These are phyloP conservation scores for Bryoglossum gracile DNA, from an alignment of 495 filamentous ascomycete species.

Conservation along the genomic window DNA sequence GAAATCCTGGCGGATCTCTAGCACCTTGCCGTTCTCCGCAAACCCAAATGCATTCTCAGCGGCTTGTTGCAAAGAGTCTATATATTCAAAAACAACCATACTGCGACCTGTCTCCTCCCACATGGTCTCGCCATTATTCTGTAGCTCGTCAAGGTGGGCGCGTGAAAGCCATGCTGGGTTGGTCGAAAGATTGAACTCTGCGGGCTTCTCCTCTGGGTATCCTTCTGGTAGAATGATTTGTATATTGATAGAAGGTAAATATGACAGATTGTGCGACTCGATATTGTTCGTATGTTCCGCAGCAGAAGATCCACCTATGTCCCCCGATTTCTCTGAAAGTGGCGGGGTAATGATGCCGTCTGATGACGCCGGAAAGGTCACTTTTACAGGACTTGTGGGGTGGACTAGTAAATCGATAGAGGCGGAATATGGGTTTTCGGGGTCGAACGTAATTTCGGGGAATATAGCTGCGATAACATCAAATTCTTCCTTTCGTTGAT, in stretches of 20 bases:
- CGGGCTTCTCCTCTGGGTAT: conserved; percentile 66
- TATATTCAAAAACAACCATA: conserved; percentile 75
- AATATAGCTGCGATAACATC: conserved; percentile 81
- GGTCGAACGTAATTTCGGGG: conserved; percentile 67
- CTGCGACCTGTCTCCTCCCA: conserved; percentile 81
- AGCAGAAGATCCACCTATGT: conserved; percentile 3
- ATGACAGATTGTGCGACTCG: conserved; percentile 58
- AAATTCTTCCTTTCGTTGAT: conserved; percentile 64
- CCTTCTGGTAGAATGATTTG: conserved; percentile 60
- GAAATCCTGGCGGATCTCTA: conserved; percentile 50
- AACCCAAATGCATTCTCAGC: conserved; percentile 74
- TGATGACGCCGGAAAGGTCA: conserved; percentile 55
- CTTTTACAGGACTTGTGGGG: conserved; percentile 58
- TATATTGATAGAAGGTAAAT: conserved; percentile 71
- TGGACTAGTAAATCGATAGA: conserved; percentile 66
- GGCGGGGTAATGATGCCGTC: conserved; percentile 29
- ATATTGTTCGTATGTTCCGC: conserved; percentile 4
- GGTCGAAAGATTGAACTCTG: conserved; percentile 57
- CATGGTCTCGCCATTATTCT: conserved; percentile 50
- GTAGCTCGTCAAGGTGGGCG: conserved; percentile 47
- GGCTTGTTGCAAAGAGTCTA: conserved; percentile 77
- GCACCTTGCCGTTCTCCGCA: conserved; percentile 40
- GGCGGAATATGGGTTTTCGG: conserved; percentile 53
- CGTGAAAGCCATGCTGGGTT: conserved; percentile 63
- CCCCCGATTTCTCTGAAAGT: conserved; percentile 20